These are phyloP conservation scores for Termitomyces sp. DNA, from an alignment of 768 basidiomycete genomes.

Conservation along the genomic window DNA sequence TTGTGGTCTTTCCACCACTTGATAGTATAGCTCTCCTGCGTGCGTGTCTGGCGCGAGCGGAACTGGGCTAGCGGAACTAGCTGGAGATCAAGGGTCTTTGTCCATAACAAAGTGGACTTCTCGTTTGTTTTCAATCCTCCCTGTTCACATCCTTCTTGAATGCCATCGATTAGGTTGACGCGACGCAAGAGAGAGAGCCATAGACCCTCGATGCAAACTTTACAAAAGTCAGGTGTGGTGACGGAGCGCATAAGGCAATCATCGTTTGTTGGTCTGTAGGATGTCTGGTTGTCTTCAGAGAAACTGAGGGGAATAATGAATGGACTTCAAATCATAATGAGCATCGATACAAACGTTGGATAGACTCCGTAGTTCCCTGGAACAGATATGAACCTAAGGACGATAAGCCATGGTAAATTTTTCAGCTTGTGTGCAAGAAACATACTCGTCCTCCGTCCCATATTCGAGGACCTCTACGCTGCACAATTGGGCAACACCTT, in stretches of 20 bases:
- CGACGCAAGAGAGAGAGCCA: slow-evolving; percentile 62
- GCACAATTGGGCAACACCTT: slow-evolving; percentile 68
- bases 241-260: slow-evolving; percentile 80
- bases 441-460: slow-evolving; percentile 46
- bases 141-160: slow-evolving; percentile 35
- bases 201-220: slow-evolving; percentile 66
- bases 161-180: slow-evolving; percentile 56
- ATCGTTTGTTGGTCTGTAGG: slow-evolving; percentile 79
- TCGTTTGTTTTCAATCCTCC: background rate
- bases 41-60: slow-evolving; percentile 24
- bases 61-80: slow-evolving; percentile 63
- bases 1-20: slow-evolving; percentile 49
- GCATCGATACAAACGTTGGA: slow-evolving; percentile 53
- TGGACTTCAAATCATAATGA: background rate
- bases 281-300: slow-evolving; percentile 57
- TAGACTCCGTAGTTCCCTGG: slow-evolving; percentile 62
- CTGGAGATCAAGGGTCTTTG: slow-evolving; percentile 36
- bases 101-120: slow-evolving; percentile 9
- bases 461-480: slow-evolving; percentile 73
- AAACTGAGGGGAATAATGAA: slow-evolving; percentile 36
- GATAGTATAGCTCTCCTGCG: slow-evolving; percentile 49
- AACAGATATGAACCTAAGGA: slow-evolving; percentile 50
- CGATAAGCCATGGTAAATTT: background rate
- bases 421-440: background rate
- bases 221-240: slow-evolving; percentile 68